These are phyloP conservation scores for Inga oerstediana DNA, from an alignment of 306 rosid species.

Conservation along the genomic window DNA sequence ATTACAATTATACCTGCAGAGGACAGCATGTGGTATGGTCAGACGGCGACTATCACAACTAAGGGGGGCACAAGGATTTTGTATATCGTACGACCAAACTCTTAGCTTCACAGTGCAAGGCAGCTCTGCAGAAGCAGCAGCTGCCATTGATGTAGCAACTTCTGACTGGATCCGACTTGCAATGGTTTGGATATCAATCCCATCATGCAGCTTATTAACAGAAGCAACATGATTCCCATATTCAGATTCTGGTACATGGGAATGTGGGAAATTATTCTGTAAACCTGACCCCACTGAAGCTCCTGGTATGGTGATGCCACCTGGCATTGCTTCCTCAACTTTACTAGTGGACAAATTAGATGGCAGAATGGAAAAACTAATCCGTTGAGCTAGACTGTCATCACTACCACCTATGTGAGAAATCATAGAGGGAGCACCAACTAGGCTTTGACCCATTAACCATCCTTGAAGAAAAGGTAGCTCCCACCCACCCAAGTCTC, in stretches of 20 bases:
- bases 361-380: slow-evolving; percentile 29
- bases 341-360: slow-evolving; percentile 17
- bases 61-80: slow-evolving; percentile 33
- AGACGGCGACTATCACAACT: slow-evolving; percentile 22
- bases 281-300: slow-evolving; percentile 31
- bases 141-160: slow-evolving; percentile 29
- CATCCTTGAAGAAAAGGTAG: slow-evolving; percentile 48
- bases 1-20: slow-evolving; percentile 28
- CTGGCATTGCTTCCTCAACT: slow-evolving; percentile 26
- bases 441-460: slow-evolving; percentile 56
- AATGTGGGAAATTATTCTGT: slow-evolving; percentile 26
- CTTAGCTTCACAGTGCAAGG: slow-evolving; percentile 46
- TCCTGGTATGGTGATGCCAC: slow-evolving; percentile 17
- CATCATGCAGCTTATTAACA: slow-evolving; percentile 13
- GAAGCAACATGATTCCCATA: slow-evolving; percentile 18
- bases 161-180: slow-evolving; percentile 27
- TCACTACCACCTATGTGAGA: slow-evolving; percentile 27
- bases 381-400: slow-evolving; percentile 37
- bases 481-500: slow-evolving; percentile 46
- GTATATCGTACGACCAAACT: slow-evolving; percentile 35
- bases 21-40: slow-evolving; percentile 40
- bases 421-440: slow-evolving; percentile 34
- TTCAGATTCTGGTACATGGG: slow-evolving; percentile 22
- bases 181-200: slow-evolving; percentile 34
- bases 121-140: slow-evolving; percentile 37